A percentile compares a stretch with the other conserved stretches of the same genome.
phyloP scores from a whole-genome alignment of 805 yeast species.

The Starmerella lactis-condensi region DNA sequence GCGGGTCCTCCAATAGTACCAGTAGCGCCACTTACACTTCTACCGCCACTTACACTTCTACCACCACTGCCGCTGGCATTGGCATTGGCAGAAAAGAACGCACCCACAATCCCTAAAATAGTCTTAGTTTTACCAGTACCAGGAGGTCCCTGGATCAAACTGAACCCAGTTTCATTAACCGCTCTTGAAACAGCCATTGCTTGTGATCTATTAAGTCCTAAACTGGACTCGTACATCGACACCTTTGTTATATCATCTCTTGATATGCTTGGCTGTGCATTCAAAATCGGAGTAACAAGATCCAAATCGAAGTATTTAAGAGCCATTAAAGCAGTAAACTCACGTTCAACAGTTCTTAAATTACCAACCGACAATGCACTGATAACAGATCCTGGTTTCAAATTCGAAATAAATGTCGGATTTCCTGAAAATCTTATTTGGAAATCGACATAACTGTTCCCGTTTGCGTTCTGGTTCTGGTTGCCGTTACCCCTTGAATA shows the following conservation, averaged over 20 bases:
- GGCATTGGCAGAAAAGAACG: constrained; percentile 27
- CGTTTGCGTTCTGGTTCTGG: constrained; percentile 31
- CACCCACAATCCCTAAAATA: constrained; percentile 76
- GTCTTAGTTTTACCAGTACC: constrained; percentile 99
- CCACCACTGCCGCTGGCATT: no score
- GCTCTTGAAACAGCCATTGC: constrained; percentile 75
- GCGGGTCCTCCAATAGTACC: no score
- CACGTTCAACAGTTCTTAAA: constrained; percentile 86
- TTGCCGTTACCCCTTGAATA: constrained; percentile 16
- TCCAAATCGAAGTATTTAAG: constrained; percentile 63
- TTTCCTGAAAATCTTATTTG: constrained; percentile 45
- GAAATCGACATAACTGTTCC: constrained; percentile 49
- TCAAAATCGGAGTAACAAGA: constrained; percentile 36
- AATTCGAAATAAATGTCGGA: constrained; percentile 31
- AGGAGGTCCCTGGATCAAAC: constrained; percentile 91
- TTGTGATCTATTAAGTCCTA: constrained; percentile 67
- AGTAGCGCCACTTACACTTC: not conserved
- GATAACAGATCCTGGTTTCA: constrained; percentile 47
- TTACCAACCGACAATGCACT: constrained; percentile 61
- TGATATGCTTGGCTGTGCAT: constrained; percentile 40
- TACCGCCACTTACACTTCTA: not conserved
- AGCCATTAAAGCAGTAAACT: constrained; percentile 66
- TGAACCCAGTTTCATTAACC: constrained; percentile 50
- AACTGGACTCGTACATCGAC: constrained; percentile 28
- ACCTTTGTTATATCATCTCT: constrained; percentile 22